Percentiles rank a stretch among this genome's conserved stretches.
These are phyloP conservation scores for Trichoderma orchidacearum DNA, from an alignment of 495 filamentous ascomycete species.

Conservation along the genomic window DNA sequence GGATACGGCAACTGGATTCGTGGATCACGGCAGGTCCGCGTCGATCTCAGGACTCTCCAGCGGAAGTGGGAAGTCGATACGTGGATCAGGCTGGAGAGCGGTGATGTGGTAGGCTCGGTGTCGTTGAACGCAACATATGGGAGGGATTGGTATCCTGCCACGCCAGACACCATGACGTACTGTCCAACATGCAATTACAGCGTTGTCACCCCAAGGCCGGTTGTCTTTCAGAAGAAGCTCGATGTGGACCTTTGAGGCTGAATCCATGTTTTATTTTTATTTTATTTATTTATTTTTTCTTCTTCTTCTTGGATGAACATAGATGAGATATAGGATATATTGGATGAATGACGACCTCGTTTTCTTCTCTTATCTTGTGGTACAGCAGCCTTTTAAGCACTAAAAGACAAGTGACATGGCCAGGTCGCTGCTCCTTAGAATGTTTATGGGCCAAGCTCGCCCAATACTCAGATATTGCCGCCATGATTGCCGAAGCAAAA, in stretches of 20 bases:
- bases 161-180: conserved; percentile 20
- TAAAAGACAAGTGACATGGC: too few species aligned
- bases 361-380: background rate
- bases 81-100: conserved; percentile 53
- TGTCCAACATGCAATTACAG: conserved; percentile 10
- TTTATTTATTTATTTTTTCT: background rate
- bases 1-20: conserved; percentile 54
- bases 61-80: conserved; percentile 36
- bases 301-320: too few species aligned
- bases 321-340: background rate
- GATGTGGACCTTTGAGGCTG: background rate
- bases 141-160: conserved; percentile 38
- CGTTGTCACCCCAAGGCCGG: background rate
- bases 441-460: too few species aligned
- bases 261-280: background rate
- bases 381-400: too few species aligned
- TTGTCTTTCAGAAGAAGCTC: background rate
- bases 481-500: too few species aligned
- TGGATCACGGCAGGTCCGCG: conserved; percentile 42
- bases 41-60: conserved; percentile 21
- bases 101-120: conserved; percentile 39
- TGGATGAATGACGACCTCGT: background rate
- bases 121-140: conserved; percentile 58
- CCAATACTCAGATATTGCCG: too few species aligned
- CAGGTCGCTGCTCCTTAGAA: too few species aligned